Evolutionary conservation across 116 monocot genomes (phyloP).

Genomic region (Dioscorea cayenensis): DNA sequence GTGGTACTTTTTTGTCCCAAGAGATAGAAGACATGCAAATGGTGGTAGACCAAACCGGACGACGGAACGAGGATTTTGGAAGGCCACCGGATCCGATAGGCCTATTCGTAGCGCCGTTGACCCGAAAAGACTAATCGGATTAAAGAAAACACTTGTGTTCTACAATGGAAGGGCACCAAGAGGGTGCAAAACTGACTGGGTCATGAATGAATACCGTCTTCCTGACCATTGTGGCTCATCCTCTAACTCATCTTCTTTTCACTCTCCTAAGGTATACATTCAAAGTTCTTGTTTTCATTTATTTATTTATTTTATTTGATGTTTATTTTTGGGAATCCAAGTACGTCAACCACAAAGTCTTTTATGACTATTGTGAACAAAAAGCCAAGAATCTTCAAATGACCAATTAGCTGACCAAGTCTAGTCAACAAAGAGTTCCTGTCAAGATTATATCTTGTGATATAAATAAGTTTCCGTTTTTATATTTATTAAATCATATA

Average conservation of each 20-base stretch:
- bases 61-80: conserved; percentile 18
- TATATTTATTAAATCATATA: no score
- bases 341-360: no score
- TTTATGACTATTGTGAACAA: no score
- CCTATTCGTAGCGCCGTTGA: conserved; percentile 6
- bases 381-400: no score
- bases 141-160: conserved; percentile 19
- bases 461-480: no score
- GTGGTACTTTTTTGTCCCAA: conserved; percentile 22
- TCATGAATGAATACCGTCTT: conserved; percentile 24
- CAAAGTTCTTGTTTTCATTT: no score
- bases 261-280: not conserved
- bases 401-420: no score
- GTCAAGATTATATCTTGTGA: no score
- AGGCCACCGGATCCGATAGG: conserved; percentile 16
- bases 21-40: conserved; percentile 7
- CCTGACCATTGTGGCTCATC: not conserved
- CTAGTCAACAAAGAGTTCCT: no score
- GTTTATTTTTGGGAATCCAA: no score
- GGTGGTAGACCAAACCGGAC: conserved; percentile 20
- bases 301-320: no score
- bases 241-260: not conserved
- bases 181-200: conserved; percentile 18
- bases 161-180: conserved; percentile 8
- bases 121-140: conserved; percentile 8